phyloP scores from a whole-genome alignment of 192 early-diverging fungal genomes.

The Backusella macrospora region DNA sequence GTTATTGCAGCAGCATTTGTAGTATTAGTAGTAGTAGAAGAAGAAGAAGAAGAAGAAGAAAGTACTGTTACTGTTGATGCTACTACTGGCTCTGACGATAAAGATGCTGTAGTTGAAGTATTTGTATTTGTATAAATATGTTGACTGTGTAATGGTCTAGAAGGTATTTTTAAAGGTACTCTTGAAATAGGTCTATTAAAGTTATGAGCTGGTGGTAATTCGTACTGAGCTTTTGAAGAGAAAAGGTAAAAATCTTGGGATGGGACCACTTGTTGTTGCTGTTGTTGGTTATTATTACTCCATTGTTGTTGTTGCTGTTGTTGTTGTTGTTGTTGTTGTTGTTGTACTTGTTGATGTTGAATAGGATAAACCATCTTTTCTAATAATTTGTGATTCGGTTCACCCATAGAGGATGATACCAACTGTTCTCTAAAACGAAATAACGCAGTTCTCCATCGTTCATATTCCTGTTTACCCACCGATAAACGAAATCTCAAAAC shows the following conservation, averaged over 20 bases:
- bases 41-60: background rate
- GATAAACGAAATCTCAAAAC: constrained; percentile 76
- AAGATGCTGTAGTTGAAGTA: too few species aligned
- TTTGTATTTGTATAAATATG: background rate
- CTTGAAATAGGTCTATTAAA: constrained; percentile 19
- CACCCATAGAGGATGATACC: constrained; percentile 12
- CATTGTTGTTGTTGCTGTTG: background rate
- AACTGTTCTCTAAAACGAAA: constrained; percentile 43
- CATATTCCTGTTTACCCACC: constrained; percentile 67
- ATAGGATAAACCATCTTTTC: constrained; percentile 11
- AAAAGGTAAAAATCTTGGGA: constrained; percentile 12
- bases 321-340: constrained; percentile 9
- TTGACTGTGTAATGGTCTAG: constrained; percentile 3
- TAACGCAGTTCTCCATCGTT: constrained; percentile 62
- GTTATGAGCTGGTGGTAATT: constrained; percentile 4
- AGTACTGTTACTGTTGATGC: background rate
- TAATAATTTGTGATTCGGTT: constrained; percentile 30
- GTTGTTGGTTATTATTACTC: background rate
- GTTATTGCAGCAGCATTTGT: background rate
- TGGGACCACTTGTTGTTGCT: background rate
- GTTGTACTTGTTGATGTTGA: background rate
- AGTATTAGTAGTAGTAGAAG: background rate
- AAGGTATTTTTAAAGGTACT: constrained; percentile 23
- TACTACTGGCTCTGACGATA: background rate
- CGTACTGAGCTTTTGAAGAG: constrained; percentile 14